Evolutionary conservation across 2,329 filamentous ascomycete species (phyloP), one percentile per base, ranked within the genome.

Genomic region (Orbilia brochopaga): DNA sequence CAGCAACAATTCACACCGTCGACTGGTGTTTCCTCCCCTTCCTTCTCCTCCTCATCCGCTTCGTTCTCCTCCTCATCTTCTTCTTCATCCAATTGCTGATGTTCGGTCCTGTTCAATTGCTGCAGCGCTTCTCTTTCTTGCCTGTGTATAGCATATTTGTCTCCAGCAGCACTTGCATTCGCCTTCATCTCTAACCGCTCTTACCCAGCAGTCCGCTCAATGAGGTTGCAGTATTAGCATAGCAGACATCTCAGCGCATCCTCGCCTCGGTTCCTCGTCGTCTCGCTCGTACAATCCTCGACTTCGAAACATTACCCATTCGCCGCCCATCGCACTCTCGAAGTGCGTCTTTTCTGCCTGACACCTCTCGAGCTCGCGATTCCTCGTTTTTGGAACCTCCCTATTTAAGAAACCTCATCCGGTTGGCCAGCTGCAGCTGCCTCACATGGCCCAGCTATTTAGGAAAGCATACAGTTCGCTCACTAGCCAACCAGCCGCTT

Each of bases 381-480:
- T 19, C 24, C 30, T 21, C 19, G 15, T 21, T 8, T 44, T 30
- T 62, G 6, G 21, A 54, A 19, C 23, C n/a, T 54, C 24, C 50
- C 50, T 35, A 53, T 32, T 35, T 53, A 53, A 51, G 35, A 5
- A 50, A 10, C 37, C 35, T 40, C 13, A 46, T 15, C 11, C n/a
- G 17, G 37, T 23, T 27, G 23, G 11, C 6, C 17, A 37, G 27
- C 21, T 48, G 17, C 19, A 11, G 32, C 27, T 21, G 11, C 27
- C 35, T 24, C 51, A 50, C 37, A 69, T 69, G 64, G 64, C 64
- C 32, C 57, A 62, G 44, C 21, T 69, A 11, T 56, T 69, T 23
- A 56, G 57, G 44, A 61, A 61, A 37, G 64, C 64, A 57, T 69
- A 69, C 32, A 56, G 42, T 46, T 61, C 56, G 10, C 42, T 61